phyloP scores from a whole-genome alignment of 148 eudicot genomes.

The Cornus controversa region DNA sequence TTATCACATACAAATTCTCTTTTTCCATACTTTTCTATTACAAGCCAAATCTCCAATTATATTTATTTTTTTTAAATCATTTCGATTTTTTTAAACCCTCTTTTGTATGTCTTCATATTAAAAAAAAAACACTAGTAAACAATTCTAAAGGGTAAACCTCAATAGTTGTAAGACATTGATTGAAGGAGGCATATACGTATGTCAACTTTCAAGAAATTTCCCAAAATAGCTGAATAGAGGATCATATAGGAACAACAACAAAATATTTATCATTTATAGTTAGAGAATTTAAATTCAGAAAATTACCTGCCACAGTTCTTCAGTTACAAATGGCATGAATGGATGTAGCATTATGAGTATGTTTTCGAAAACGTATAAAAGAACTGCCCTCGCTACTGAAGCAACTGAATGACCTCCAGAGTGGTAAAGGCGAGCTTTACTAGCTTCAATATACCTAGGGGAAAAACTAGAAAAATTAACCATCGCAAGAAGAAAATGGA shows the following conservation, averaged over 20 bases:
- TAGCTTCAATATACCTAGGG: conserved; percentile 96
- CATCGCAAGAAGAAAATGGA: neutral
- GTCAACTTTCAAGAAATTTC: neutral
- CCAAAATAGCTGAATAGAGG: neutral
- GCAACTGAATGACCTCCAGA: conserved; percentile 49
- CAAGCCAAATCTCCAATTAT: too few relatives aligned
- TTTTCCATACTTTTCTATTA: too few relatives aligned
- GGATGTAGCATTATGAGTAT: conserved; percentile 89
- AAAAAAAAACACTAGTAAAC: neutral
- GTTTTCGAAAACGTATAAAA: conserved; percentile 80
- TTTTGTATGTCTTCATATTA: neutral
- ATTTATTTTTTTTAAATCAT: too few relatives aligned
- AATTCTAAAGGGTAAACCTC: neutral
- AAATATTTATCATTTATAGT: neutral
- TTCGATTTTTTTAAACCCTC: too few relatives aligned
- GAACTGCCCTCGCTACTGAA: conserved; percentile 73
- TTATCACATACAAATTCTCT: too few relatives aligned
- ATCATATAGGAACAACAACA: neutral
- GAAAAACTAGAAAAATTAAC: conserved; percentile 4
- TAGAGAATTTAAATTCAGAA: neutral
- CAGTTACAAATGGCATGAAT: conserved; percentile 98
- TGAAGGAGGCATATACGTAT: neutral
- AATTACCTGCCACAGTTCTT: conserved; percentile 96
- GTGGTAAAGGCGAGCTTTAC: conserved; percentile 89
- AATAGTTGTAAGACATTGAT: neutral